Base-by-base conservation (phyloP, 176 grass and related monocot genomes). In the Coix lacrymajobi region DNA sequence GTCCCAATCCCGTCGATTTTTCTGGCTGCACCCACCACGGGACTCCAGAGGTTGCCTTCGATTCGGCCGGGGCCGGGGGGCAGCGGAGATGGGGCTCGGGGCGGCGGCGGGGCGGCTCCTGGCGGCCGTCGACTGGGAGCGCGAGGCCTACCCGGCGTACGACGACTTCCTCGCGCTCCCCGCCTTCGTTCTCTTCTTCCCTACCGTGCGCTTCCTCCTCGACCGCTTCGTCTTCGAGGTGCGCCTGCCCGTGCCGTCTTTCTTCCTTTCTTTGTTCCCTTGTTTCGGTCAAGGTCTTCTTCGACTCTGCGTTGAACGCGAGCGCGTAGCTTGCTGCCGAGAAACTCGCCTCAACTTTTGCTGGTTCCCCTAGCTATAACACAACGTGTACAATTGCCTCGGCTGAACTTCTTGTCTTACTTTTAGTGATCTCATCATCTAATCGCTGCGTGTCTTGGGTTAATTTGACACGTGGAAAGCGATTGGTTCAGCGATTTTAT, bases 151-250 rank as follows among this genome's bases (percentile, higher is more conserved):
- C 87, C 94, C 94, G 32, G 65, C 84, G 38, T 91, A 94, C 84
- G 72, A 75, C 69, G 94, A 97, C 76, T 92, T 97, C 82, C 31
- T 91, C 30, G 86, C 89, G 64, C 87, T 97, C 66, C 94, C 94
- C 69, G 36, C 88, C 75, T 86, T 97, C 87, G 91, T 76, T 44
- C n/a, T 94, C 57, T 92, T 97, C 91, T 97, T 97, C 87, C 82
- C 82, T 36, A 39, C 85, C 54, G 70, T 86, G 54, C 92, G 92
- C 24, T 94, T 94, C 89, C 82, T 97, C 76, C 92, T 97, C 49
- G 89, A 94, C 84, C 60, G 89, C 56, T 92, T 94, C 80, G 79
- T 94, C 86, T 94, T 97, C 79, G 85, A 94, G 94, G 94, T 97
- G 81, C 58, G 69, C 11, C 3, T 6, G 14, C 30, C 3, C 62